Conservation (phyloP, 306 rosid genomes). For the Calophaca sinica region DNA sequence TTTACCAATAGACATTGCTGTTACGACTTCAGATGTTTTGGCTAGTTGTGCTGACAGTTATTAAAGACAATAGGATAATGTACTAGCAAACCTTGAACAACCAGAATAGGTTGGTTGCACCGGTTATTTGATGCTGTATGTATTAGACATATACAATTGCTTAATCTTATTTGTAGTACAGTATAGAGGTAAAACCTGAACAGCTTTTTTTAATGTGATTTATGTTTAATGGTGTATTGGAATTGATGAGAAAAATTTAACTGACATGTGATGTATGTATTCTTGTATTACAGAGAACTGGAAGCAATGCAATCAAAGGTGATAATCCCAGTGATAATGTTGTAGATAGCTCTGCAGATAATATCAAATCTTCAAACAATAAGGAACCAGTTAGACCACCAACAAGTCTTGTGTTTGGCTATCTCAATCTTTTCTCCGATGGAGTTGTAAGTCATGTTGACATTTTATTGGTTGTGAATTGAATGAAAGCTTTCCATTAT, state of each 20-base stretch:
- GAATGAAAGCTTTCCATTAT: slow-evolving; percentile 19
- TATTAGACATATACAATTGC: slow-evolving; percentile 13
- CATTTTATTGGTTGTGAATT: slow-evolving; percentile 19
- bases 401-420: slow-evolving; percentile 86
- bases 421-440: slow-evolving; percentile 97
- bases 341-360: slow-evolving; percentile 50
- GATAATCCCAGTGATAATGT: slow-evolving; percentile 53
- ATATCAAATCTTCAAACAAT: slow-evolving; percentile 48
- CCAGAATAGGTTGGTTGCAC: slow-evolving; percentile 12
- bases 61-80: slow-evolving; percentile 7
- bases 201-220: slow-evolving; percentile 34
- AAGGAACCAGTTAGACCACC: slow-evolving; percentile 57
- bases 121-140: slow-evolving; percentile 20
- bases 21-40: slow-evolving; percentile 22
- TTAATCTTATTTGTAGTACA: slow-evolving; percentile 20
- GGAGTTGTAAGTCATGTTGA: slow-evolving; percentile 80
- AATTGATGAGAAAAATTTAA: slow-evolving; percentile 36
- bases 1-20: slow-evolving; percentile 23
- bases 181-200: background rate
- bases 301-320: slow-evolving; percentile 46
- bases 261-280: slow-evolving; percentile 45
- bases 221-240: slow-evolving; percentile 34
- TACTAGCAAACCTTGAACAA: slow-evolving; percentile 30
- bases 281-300: slow-evolving; percentile 66
- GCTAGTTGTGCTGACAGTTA: slow-evolving; percentile 30